phyloP scores from a whole-genome alignment of 1,284 basidiomycete species.

The Sutorius eximius region DNA sequence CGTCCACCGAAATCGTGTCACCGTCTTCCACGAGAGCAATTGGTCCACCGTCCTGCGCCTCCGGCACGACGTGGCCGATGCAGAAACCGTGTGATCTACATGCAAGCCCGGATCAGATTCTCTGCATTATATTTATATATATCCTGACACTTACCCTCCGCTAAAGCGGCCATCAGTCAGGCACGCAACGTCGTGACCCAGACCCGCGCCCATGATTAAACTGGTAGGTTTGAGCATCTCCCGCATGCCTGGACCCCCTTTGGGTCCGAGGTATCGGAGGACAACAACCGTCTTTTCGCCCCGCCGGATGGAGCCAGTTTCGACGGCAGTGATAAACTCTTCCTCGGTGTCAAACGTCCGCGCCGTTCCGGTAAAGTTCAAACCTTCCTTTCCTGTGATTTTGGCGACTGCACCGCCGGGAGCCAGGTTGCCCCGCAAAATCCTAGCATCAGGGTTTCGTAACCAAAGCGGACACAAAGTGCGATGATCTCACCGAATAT shows the following conservation, averaged over 20 bases:
- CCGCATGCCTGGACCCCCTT: conserved; percentile 92
- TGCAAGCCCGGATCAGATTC: conserved; percentile 14
- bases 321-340: conserved; percentile 79
- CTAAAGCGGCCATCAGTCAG: conserved; percentile 94
- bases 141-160: conserved; percentile 66
- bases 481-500: conserved; percentile 65
- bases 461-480: conserved; percentile 1
- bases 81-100: conserved; percentile 84
- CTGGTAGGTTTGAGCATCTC: conserved; percentile 94
- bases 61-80: conserved; percentile 89
- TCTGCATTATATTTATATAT: conserved; percentile 8
- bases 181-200: conserved; percentile 87
- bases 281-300: conserved; percentile 92
- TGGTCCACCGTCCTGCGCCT: conserved; percentile 87
- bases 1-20: conserved; percentile 83
- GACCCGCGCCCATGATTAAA: conserved; percentile 91
- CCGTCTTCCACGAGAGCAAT: conserved; percentile 90
- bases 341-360: conserved; percentile 84
- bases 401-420: conserved; percentile 93
- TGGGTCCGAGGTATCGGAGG: conserved; percentile 85
- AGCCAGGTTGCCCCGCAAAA: conserved; percentile 85
- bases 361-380: conserved; percentile 81
- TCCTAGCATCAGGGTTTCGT: conserved; percentile 42
- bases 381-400: conserved; percentile 91
- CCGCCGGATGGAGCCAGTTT: conserved; percentile 75